Evolutionary conservation across 805 yeast genomes (phyloP), one percentile per base, ranked within the genome.

Genomic region (Lipomyces orientalis): DNA sequence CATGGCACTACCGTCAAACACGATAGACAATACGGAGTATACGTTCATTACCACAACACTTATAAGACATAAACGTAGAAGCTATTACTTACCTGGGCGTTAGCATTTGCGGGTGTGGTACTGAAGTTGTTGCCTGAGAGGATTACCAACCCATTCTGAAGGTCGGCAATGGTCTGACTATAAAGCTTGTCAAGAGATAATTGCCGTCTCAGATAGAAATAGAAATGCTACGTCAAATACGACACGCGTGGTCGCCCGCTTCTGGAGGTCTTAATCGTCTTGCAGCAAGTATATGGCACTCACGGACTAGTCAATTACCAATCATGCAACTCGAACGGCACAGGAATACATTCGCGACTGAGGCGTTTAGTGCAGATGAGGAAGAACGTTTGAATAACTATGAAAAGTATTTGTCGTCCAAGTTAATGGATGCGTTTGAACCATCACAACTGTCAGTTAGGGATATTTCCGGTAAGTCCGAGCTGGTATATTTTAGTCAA

Each of bases 391-490:
- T 55, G 34, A 62, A 52, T 39, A 67, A 68, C 46, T 69, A 69
- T 62, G 72, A 69, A 57, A 59, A 64, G 56, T 64, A 52, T 57
- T 54, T 69, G 43, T 60, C 62, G 22, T 58, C 66, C 12, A 86
- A 86, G 64, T 80, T 93, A 52, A 74, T 82, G 10, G 77, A 81
- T 31, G 83, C 83, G 64, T 85, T 94, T 59, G 72, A 81, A 6
- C 98, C 99, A 1, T 77, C 79, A 37, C 79, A 78, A 46, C 80
- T 93, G 58, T 82, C 83, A 34, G 98, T 94, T 6, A 82, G 83
- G 71, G 98, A 94, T 76, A 87, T 94, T 8, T 88, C 95, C 34
- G 98, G 94, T 72, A 60, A 16, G 73, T 22, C 49, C 49, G 49
- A 25, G 29, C 29, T 25, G 29, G 29, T 25, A 3, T 25, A 25